These are phyloP conservation scores for Bonia amplexicaulis DNA, from an alignment of 176 grass and related monocot genomes.

Conservation along the genomic window DNA sequence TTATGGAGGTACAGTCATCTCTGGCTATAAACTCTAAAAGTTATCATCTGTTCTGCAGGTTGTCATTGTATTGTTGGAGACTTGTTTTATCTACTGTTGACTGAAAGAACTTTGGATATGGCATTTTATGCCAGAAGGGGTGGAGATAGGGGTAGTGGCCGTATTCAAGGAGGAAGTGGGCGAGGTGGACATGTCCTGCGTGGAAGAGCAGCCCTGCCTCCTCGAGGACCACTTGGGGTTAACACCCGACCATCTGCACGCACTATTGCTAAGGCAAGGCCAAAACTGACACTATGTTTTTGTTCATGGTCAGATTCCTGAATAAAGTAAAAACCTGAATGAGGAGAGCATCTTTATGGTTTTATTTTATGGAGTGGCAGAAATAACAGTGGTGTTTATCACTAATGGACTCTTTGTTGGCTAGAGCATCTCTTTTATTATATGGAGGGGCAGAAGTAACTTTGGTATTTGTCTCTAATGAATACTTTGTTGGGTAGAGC, in stretches of 20 bases:
- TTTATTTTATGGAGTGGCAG: slow-evolving; percentile 23
- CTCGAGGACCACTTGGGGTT: slow-evolving; percentile 81
- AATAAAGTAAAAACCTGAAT: slow-evolving; percentile 52
- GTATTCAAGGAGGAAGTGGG: slow-evolving; percentile 54
- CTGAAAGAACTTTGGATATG: slow-evolving; percentile 43
- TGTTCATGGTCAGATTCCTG: slow-evolving; percentile 58
- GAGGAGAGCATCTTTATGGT: slow-evolving; percentile 24
- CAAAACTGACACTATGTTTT: slow-evolving; percentile 62
- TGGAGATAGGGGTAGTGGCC: slow-evolving; percentile 48
- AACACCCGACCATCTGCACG: slow-evolving; percentile 68
- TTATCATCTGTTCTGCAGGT: slow-evolving; percentile 32
- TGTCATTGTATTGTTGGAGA: slow-evolving; percentile 6
- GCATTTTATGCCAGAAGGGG: slow-evolving; percentile 63
- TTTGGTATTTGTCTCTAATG: slow-evolving; percentile 2
- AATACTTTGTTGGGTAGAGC: slow-evolving; percentile 29
- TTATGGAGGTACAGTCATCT: not conserved
- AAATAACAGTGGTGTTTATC: slow-evolving; percentile 16
- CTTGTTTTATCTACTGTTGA: not conserved
- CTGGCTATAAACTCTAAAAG: not conserved
- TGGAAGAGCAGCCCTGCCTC: slow-evolving; percentile 58
- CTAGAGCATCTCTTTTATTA: slow-evolving; percentile 26
- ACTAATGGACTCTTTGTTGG: slow-evolving; percentile 21
- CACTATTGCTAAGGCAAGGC: slow-evolving; percentile 96
- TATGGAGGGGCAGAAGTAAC: slow-evolving; percentile 24
- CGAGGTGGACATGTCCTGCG: slow-evolving; percentile 56